phyloP scores from a whole-genome alignment of 2,329 filamentous ascomycete genomes.

The Penicillium hesseltinei region DNA sequence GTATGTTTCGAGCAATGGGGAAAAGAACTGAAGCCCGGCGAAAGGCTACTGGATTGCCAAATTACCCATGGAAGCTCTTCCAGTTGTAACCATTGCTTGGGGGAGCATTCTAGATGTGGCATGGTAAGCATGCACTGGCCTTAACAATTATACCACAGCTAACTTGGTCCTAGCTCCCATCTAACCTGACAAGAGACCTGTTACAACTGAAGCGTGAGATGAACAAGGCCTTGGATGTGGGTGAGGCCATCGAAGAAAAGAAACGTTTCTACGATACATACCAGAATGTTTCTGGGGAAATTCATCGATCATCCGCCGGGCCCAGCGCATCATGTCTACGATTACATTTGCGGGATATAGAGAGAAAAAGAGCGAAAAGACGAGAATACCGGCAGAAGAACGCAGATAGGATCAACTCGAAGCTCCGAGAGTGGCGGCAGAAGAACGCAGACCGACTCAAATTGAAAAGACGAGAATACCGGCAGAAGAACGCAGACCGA shows the following conservation, averaged over 20 bases:
- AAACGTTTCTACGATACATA: neutral
- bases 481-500: neutral
- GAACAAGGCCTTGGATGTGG: neutral
- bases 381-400: neutral
- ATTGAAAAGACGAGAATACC: too few relatives aligned
- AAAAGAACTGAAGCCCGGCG: neutral
- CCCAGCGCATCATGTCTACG: neutral
- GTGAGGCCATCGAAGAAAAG: neutral
- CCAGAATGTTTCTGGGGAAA: neutral
- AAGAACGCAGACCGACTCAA: too few relatives aligned
- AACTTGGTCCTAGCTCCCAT: neutral
- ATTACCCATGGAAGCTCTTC: neutral
- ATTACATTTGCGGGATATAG: neutral
- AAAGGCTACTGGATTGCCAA: neutral
- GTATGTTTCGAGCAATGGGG: neutral
- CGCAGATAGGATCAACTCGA: neutral
- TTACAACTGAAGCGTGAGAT: neutral
- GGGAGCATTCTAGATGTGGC: neutral
- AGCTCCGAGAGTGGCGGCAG: too few relatives aligned
- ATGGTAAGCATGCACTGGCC: neutral
- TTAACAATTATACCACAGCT: neutral
- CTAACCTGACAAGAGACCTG: neutral
- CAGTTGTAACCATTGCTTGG: neutral
- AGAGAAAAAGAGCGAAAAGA: rapidly evolving
- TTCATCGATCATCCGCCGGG: neutral